These are phyloP conservation scores for Mycena crocata DNA, from an alignment of 768 basidiomycete genomes.

Conservation along the genomic window DNA sequence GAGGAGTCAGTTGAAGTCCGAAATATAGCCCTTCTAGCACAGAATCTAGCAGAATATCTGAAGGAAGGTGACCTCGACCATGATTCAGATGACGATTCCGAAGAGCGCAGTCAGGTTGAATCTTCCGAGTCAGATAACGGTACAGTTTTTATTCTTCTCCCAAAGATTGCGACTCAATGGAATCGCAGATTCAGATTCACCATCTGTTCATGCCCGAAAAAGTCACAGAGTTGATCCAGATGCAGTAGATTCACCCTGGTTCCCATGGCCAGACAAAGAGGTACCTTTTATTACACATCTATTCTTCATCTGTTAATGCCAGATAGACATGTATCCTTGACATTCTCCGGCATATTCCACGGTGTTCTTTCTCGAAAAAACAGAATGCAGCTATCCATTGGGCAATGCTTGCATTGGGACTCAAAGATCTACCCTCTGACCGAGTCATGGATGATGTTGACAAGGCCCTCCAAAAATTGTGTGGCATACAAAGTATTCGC, in stretches of 20 bases:
- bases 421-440: slow-evolving; percentile 23
- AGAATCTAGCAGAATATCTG: slow-evolving; percentile 9
- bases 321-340: slow-evolving; percentile 27
- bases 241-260: not conserved
- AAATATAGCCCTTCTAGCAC: not conserved
- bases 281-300: not conserved
- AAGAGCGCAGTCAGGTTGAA: slow-evolving; percentile 8
- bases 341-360: slow-evolving; percentile 26
- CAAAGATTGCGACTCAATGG: not conserved
- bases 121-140: slow-evolving; percentile 8
- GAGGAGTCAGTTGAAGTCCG: not conserved
- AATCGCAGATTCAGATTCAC: not conserved
- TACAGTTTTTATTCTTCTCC: not conserved
- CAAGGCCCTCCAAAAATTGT: slow-evolving; percentile 30
- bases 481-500: slow-evolving; percentile 34
- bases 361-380: slow-evolving; percentile 28
- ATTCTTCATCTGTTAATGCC: not conserved
- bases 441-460: slow-evolving; percentile 31
- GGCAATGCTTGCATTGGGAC: slow-evolving; percentile 24
- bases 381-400: slow-evolving; percentile 27
- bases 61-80: not conserved
- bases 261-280: slow-evolving; percentile 23
- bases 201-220: not conserved
- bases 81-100: slow-evolving; percentile 6
- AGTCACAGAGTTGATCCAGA: not conserved